Percentiles rank a stretch among this genome's conserved stretches.
Conservation (phyloP, 2,329 filamentous ascomycete genomes). For the Epichloe sylvatica region DNA sequence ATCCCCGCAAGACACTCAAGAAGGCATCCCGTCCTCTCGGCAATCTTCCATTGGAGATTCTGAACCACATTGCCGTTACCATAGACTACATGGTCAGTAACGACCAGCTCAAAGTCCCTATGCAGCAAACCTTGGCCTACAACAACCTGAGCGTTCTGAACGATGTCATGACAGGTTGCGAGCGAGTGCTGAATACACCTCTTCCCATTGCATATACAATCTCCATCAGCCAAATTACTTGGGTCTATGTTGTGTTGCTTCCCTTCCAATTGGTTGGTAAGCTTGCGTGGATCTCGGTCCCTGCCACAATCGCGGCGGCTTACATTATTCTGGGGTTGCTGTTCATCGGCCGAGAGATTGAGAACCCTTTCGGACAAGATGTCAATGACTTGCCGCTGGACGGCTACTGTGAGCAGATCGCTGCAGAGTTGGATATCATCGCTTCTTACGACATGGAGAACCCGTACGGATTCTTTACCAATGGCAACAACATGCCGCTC, state of each 20-base stretch:
- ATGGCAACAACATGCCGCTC: constrained; percentile 34
- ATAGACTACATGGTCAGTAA: constrained; percentile 46
- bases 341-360: constrained; percentile 65
- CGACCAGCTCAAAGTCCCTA: constrained; percentile 39
- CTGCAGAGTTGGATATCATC: constrained; percentile 61
- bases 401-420: constrained; percentile 60
- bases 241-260: constrained; percentile 66
- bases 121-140: constrained; percentile 47
- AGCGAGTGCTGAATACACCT: constrained; percentile 70
- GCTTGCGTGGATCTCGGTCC: constrained; percentile 63
- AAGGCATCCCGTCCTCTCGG: constrained; percentile 57
- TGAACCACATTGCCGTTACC: constrained; percentile 56
- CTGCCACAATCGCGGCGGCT: constrained; percentile 54
- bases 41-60: constrained; percentile 71
- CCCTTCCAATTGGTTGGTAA: constrained; percentile 61
- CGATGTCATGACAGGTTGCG: constrained; percentile 57
- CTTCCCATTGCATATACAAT: constrained; percentile 74
- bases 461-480: constrained; percentile 19
- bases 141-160: constrained; percentile 50
- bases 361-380: constrained; percentile 73
- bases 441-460: constrained; percentile 33
- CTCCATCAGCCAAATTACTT: constrained; percentile 73
- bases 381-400: constrained; percentile 73
- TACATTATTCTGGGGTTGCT: constrained; percentile 73
- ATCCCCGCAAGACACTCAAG: constrained; percentile 68